Conservation (phyloP, 129 eudicot genomes). For the Heracleum sosnowskyi region DNA sequence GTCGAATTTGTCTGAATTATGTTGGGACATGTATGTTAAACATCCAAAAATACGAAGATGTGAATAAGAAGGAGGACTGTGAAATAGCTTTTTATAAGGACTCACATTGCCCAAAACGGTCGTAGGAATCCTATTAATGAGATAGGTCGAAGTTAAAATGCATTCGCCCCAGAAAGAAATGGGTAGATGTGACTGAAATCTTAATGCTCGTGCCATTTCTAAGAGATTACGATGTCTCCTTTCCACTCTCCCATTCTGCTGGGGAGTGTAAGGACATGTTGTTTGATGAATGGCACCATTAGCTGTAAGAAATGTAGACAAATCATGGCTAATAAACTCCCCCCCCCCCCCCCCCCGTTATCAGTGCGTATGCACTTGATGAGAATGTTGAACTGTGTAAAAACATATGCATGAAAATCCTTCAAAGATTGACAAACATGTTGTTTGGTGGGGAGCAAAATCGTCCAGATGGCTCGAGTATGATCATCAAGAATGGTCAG, state of each 20-base stretch:
- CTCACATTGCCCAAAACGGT: too few relatives aligned
- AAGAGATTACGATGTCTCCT: neutral
- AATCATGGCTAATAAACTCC: neutral
- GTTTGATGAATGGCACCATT: neutral
- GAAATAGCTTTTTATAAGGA: too few relatives aligned
- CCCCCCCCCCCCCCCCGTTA: too few relatives aligned
- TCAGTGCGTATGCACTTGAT: neutral
- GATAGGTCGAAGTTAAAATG: neutral
- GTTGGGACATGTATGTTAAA: too few relatives aligned
- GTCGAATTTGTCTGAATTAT: too few relatives aligned
- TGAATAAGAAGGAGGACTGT: too few relatives aligned
- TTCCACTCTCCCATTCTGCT: conserved; percentile 6
- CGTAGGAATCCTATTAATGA: neutral
- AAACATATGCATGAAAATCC: neutral
- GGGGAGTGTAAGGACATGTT: conserved; percentile 1
- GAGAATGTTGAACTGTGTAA: neutral
- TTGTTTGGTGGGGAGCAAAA: neutral
- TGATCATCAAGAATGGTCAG: neutral
- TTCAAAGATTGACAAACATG: neutral
- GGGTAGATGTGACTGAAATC: neutral
- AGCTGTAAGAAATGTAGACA: neutral
- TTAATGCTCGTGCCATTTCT: neutral
- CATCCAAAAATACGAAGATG: too few relatives aligned
- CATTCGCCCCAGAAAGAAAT: conserved; percentile 9
- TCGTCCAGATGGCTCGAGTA: neutral